Base-by-base conservation (phyloP, 371 early-diverging fungal species). In the Nematocida parisii region DNA sequence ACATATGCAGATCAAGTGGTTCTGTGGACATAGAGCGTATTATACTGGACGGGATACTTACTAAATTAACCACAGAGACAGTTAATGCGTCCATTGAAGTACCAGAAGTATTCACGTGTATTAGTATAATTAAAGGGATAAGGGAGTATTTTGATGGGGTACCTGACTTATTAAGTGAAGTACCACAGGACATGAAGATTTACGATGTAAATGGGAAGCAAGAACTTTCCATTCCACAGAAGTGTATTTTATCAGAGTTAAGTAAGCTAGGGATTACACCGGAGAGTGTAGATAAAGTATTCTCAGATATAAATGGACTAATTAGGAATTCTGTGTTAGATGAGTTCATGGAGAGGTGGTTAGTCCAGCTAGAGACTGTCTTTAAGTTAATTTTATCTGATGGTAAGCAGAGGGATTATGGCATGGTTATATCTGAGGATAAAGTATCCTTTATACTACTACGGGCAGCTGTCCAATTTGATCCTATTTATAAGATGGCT, bases 391-490 rank as follows among this genome's bases (percentile, higher is more conserved):
- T 33, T 13, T 13, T 61, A n/a, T 2, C 45, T 3, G 7, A 20
- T 2, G 22, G 47, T 18, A 55, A 46, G 33, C 22, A 77, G 11
- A 56, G 11, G 15, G 40, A 58, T 18, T 77, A 71, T 42, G 45
- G 67, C 9, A 77, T 77, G 42, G 24, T 56, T 60, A 27, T 71
- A 13, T 42, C 68, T 18, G 54, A 42, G 6, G 33, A 46, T 9
- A 77, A 77, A 42, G 22, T 70, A n/a, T 54, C 61, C 0, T 77
- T 77, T 46, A 4, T 39, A 82, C 85, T 89, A 47, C 45, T 89
- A 62, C 88, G 89, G 67, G 81, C 89, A n/a, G 85, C 83, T 4
- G 75, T 88, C 39, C 75, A 86, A 20, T 89, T 89, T 68, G 47
- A 68, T 4, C 64, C 61, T 15, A 61, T 88, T 45, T 71, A 74